Percentiles rank a stretch among this genome's conserved stretches.
Evolutionary conservation across 495 filamentous ascomycete species (phyloP).

Genomic region (Tuber microsphaerosporum): DNA sequence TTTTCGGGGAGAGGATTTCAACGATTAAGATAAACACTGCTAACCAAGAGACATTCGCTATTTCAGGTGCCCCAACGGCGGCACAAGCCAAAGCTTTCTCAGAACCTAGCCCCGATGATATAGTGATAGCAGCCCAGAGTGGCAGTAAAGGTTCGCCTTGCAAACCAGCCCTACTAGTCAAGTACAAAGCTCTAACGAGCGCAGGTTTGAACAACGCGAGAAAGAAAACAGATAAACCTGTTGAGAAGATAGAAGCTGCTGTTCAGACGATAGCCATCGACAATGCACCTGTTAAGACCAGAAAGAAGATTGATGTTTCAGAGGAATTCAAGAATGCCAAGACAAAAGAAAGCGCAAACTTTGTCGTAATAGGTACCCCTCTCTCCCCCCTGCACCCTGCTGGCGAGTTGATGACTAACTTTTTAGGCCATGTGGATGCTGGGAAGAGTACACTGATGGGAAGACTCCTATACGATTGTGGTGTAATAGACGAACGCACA

Average conservation of each 20-base stretch:
- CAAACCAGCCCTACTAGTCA: slow-evolving; percentile 41
- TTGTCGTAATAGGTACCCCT: slow-evolving; percentile 88
- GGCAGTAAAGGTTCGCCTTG: slow-evolving; percentile 64
- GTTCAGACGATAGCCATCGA: slow-evolving; percentile 59
- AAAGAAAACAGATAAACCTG: slow-evolving; percentile 2
- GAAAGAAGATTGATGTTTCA: slow-evolving; percentile 79
- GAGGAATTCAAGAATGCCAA: slow-evolving; percentile 69
- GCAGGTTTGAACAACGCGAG: slow-evolving; percentile 19
- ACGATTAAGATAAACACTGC: slow-evolving; percentile 27
- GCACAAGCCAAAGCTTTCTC: slow-evolving; percentile 54
- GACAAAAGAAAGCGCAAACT: slow-evolving; percentile 76
- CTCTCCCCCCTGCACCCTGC: no score
- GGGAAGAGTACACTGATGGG: slow-evolving; percentile 98
- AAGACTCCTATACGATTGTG: slow-evolving; percentile 78
- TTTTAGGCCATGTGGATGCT: slow-evolving; percentile 83
- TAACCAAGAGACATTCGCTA: slow-evolving; percentile 34
- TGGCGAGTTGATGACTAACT: slow-evolving; percentile 10
- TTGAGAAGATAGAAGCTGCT: slow-evolving; percentile 26
- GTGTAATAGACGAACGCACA: slow-evolving; percentile 76
- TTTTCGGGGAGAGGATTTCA: slow-evolving; percentile 40
- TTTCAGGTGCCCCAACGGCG: slow-evolving; percentile 24
- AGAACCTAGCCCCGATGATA: slow-evolving; percentile 89
- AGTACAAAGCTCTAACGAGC: slow-evolving; percentile 42
- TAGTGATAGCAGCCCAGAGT: slow-evolving; percentile 75
- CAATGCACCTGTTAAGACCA: slow-evolving; percentile 65